A percentile compares a stretch with the other conserved stretches of the same genome.
Conservation (phyloP, 139 green algal species). For the Monoraphidium neglectum region DNA sequence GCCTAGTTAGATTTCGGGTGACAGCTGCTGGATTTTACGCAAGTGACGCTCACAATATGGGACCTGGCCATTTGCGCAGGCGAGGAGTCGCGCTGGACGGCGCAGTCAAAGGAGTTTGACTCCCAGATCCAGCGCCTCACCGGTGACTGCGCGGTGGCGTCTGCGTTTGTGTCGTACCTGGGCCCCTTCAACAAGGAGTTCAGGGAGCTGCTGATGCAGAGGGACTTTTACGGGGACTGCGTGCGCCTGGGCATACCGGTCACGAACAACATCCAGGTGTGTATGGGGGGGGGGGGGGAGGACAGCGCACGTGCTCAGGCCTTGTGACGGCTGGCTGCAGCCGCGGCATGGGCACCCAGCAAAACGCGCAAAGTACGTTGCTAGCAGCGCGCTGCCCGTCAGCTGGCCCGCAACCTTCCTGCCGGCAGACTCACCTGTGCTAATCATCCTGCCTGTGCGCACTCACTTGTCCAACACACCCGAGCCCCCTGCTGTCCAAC, state of each 20-base stretch:
- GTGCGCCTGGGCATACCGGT: conserved; percentile 73
- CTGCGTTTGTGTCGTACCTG: conserved; percentile 90
- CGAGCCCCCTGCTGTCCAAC: too few relatives aligned
- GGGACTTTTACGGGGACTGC: conserved; percentile 84
- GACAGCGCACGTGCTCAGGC: too few relatives aligned
- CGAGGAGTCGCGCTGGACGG: conserved; percentile 91
- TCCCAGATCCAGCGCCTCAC: conserved; percentile 82
- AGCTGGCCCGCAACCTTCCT: too few relatives aligned
- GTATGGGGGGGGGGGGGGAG: not conserved
- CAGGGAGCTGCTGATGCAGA: conserved; percentile 78
- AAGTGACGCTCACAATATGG: not conserved
- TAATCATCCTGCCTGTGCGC: too few relatives aligned
- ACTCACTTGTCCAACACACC: too few relatives aligned
- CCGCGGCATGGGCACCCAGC: too few relatives aligned
- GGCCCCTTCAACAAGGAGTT: conserved; percentile 96
- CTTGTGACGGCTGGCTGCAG: too few relatives aligned
- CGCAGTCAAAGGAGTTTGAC: conserved; percentile 88
- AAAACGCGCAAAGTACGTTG: too few relatives aligned
- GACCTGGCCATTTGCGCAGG: conserved; percentile 39
- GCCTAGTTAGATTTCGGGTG: not conserved
- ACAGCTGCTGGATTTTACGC: not conserved
- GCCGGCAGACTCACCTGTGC: too few relatives aligned
- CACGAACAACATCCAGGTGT: conserved; percentile 75
- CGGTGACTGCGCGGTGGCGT: conserved; percentile 84
- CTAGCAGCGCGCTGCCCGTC: too few relatives aligned